Percentiles rank a stretch among this genome's conserved stretches.
Conservation (phyloP, 345 rosid species). For the Murraya paniculata region DNA sequence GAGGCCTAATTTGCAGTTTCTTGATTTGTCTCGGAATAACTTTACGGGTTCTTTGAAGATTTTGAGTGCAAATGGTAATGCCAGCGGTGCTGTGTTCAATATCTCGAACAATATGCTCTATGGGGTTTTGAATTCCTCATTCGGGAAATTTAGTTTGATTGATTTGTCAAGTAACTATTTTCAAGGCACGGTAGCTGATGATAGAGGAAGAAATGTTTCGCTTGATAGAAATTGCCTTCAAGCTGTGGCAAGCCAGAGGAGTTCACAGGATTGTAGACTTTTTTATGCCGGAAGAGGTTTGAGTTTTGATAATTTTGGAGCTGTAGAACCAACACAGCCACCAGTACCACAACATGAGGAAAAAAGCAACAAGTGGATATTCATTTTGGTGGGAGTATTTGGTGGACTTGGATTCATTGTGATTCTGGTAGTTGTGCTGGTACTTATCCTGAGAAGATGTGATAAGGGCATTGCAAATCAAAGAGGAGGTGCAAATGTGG, state of each 20-base stretch:
- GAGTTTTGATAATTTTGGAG: conserved; percentile 46
- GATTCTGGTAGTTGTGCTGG: conserved; percentile 36
- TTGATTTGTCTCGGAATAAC: conserved; percentile 61
- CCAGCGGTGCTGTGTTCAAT: conserved; percentile 42
- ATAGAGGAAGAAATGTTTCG: conserved; percentile 34
- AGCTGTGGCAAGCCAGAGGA: conserved; percentile 46
- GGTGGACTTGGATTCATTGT: conserved; percentile 49
- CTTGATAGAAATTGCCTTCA: conserved; percentile 55
- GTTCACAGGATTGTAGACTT: conserved; percentile 37
- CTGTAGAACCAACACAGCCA: conserved; percentile 26
- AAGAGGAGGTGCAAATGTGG: conserved; percentile 46
- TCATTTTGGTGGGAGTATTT: conserved; percentile 44
- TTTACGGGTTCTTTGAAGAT: conserved; percentile 49
- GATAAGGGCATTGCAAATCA: conserved; percentile 28
- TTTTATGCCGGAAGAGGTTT: conserved; percentile 50
- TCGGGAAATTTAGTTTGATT: conserved; percentile 37
- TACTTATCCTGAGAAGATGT: conserved; percentile 33
- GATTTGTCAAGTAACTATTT: conserved; percentile 83
- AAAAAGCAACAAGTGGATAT: conserved; percentile 37
- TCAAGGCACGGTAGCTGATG: conserved; percentile 53
- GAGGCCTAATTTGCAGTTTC: conserved; percentile 44
- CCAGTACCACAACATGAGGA: conserved; percentile 15
- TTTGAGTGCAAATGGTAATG: conserved; percentile 26
- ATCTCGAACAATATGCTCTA: conserved; percentile 70
- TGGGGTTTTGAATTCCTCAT: conserved; percentile 47